These are phyloP conservation scores for Populus trichocarpa DNA, from an alignment of 441 rosid species.

Conservation along the genomic window DNA sequence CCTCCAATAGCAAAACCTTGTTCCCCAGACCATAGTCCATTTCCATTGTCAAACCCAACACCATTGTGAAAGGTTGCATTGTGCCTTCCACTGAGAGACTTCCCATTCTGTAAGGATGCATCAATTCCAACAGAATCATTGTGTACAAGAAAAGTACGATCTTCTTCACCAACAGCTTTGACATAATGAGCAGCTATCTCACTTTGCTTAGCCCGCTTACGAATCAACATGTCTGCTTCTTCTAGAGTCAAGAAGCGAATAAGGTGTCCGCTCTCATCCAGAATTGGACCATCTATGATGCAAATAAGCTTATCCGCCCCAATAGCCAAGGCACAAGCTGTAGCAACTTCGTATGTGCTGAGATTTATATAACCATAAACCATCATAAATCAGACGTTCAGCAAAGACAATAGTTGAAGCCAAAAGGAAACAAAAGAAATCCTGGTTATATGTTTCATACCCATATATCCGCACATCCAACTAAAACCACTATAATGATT, in stretches of 20 bases:
- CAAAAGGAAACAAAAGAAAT: not conserved
- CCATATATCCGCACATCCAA: not conserved
- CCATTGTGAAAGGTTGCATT: constrained; percentile 72
- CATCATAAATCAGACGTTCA: constrained; percentile 1
- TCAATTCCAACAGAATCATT: constrained; percentile 37
- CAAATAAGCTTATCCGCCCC: constrained; percentile 95
- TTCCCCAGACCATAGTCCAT: constrained; percentile 71
- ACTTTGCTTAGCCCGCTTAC: constrained; percentile 82
- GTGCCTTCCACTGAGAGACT: constrained; percentile 29
- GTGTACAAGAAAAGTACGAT: constrained; percentile 32
- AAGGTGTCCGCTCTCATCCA: constrained; percentile 74
- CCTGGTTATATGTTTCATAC: not conserved
- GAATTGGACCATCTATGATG: constrained; percentile 84
- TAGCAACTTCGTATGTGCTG: constrained; percentile 96
- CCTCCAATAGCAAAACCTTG: constrained; percentile 99
- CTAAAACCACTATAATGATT: too few species aligned
- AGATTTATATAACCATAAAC: constrained; percentile 19
- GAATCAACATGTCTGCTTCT: constrained; percentile 82
- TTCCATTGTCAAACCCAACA: constrained; percentile 83
- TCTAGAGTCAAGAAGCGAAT: constrained; percentile 80
- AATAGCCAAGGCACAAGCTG: constrained; percentile 94
- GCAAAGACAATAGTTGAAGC: not conserved
- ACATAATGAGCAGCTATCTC: constrained; percentile 90
- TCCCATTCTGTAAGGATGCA: constrained; percentile 39
- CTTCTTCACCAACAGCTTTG: constrained; percentile 72